phyloP scores from a whole-genome alignment of 106 monocot species.

The Agapanthus africanus region DNA sequence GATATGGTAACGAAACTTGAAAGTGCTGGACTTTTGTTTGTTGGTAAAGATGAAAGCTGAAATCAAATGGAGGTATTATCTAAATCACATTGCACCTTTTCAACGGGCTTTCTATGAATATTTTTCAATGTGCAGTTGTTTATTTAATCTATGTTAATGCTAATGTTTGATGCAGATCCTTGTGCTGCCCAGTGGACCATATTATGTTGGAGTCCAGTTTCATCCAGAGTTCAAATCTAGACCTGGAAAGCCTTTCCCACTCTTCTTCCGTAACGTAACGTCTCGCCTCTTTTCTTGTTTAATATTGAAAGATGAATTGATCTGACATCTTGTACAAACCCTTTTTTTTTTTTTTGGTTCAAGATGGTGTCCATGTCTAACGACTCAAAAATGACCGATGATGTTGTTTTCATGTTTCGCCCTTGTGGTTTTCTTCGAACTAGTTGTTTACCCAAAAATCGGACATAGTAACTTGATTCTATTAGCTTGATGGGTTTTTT shows the following conservation, averaged over 20 bases:
- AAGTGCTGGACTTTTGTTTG: slow-evolving; percentile 60
- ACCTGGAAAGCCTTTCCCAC: slow-evolving; percentile 70
- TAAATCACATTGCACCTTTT: too few relatives aligned
- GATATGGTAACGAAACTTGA: slow-evolving; percentile 62
- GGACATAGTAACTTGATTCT: too few relatives aligned
- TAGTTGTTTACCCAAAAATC: too few relatives aligned
- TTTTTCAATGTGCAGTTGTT: neutral
- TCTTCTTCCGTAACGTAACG: slow-evolving; percentile 68
- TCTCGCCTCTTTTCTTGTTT: too few relatives aligned
- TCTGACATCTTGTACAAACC: too few relatives aligned
- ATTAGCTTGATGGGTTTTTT: too few relatives aligned
- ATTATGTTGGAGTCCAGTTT: slow-evolving; percentile 66
- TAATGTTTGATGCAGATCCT: slow-evolving; percentile 39
- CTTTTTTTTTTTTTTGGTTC: too few relatives aligned
- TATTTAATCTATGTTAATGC: neutral
- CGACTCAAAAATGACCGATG: neutral
- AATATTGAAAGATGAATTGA: too few relatives aligned
- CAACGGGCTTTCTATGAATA: too few relatives aligned
- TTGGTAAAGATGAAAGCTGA: slow-evolving; percentile 71
- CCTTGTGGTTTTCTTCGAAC: too few relatives aligned
- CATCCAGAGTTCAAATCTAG: slow-evolving; percentile 85
- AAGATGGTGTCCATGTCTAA: slow-evolving; percentile 37
- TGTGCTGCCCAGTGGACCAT: slow-evolving; percentile 57
- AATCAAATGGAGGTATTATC: slow-evolving; percentile 64
- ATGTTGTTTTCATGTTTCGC: too few relatives aligned